phyloP scores from a whole-genome alignment of 2,329 filamentous ascomycete genomes.

The Lanzia echinophila region DNA sequence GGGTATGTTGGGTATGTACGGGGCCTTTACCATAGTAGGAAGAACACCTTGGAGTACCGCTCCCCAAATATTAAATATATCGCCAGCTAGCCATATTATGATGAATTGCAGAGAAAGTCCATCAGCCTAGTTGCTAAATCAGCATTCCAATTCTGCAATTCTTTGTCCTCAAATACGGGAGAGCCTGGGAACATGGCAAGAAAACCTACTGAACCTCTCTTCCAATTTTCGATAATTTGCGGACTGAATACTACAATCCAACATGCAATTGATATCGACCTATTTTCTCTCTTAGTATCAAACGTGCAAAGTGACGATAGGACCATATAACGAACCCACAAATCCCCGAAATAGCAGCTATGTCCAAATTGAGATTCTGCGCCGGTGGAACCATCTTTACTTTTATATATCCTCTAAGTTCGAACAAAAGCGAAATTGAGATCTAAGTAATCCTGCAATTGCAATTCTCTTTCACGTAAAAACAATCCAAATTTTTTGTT shows the following conservation, averaged over 20 bases:
- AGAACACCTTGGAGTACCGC: slow-evolving; percentile 84
- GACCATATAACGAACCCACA: slow-evolving; percentile 56
- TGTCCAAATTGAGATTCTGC: slow-evolving; percentile 61
- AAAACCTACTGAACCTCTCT: slow-evolving; percentile 50
- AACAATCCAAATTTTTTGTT: no score
- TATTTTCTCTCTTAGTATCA: slow-evolving; percentile 30
- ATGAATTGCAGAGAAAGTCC: slow-evolving; percentile 88
- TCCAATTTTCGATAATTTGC: slow-evolving; percentile 94
- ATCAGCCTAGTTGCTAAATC: slow-evolving; percentile 50
- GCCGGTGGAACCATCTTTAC: slow-evolving; percentile 39
- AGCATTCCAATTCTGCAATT: neutral
- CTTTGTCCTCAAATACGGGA: no score
- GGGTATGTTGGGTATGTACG: neutral
- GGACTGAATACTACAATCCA: slow-evolving; percentile 96
- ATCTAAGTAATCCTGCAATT: neutral
- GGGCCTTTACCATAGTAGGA: slow-evolving; percentile 69
- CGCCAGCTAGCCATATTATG: slow-evolving; percentile 84
- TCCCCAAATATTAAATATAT: slow-evolving; percentile 96
- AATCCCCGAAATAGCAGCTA: slow-evolving; percentile 88
- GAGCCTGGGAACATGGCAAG: neutral
- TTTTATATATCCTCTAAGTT: neutral
- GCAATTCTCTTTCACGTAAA: no score
- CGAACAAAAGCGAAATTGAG: neutral
- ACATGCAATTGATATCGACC: slow-evolving; percentile 92
- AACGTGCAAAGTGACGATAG: neutral